A percentile compares a stretch with the other conserved stretches of the same genome.
Conservation (phyloP, 768 basidiomycete species). For the Pholiota conissans region DNA sequence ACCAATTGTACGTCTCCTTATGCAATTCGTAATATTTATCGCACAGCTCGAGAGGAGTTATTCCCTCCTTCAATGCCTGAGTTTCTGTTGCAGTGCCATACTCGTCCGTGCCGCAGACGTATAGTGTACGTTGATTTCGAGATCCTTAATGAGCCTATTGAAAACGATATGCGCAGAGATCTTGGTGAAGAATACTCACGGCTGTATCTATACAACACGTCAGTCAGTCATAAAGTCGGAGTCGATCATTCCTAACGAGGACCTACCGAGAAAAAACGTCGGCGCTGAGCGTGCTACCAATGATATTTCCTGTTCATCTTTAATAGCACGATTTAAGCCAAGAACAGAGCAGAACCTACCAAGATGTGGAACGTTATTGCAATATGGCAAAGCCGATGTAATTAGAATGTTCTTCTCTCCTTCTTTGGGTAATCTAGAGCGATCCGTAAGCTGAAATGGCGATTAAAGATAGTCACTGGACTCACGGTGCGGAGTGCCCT, state of each 20-base stretch:
- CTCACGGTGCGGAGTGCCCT: constrained; percentile 51
- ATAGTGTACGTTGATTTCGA: constrained; percentile 86
- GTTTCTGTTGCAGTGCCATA: constrained; percentile 99
- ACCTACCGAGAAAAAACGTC: constrained; percentile 93
- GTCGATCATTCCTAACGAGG: background rate
- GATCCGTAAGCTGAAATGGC: constrained; percentile 13
- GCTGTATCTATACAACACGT: constrained; percentile 54
- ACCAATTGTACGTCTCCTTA: constrained; percentile 95
- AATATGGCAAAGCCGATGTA: constrained; percentile 94
- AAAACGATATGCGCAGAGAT: background rate
- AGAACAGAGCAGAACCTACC: constrained; percentile 44
- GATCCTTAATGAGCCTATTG: constrained; percentile 42
- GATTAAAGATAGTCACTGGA: constrained; percentile 10
- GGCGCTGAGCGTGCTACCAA: constrained; percentile 94
- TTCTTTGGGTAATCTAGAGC: constrained; percentile 63
- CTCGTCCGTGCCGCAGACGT: constrained; percentile 98
- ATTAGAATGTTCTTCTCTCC: constrained; percentile 89
- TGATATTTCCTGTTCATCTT: constrained; percentile 67
- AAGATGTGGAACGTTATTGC: constrained; percentile 96
- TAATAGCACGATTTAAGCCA: constrained; percentile 1
- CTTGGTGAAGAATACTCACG: constrained; percentile 38
- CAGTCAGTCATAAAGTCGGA: background rate
- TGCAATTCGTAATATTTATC: constrained; percentile 91
- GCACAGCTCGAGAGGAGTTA: constrained; percentile 79
- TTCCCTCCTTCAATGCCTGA: constrained; percentile 86